Evolutionary conservation across 2,329 filamentous ascomycete species (phyloP).

Genomic region (Neonectria hederae): DNA sequence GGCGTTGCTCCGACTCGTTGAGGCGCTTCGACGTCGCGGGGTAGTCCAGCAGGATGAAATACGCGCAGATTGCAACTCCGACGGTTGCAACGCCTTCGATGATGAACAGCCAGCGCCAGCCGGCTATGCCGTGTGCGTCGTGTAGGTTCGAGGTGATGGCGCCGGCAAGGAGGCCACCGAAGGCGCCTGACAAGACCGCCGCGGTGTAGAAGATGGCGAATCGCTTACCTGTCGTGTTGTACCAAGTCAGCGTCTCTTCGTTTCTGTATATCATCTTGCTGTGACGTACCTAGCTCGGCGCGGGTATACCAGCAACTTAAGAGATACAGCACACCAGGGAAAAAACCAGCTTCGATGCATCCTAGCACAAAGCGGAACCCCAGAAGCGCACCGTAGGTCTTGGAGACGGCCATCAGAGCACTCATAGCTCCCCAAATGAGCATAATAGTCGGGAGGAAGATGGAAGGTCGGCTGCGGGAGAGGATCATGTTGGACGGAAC

Average conservation of each 20-base stretch:
- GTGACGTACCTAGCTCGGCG: slow-evolving; percentile 24
- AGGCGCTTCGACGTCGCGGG: slow-evolving; percentile 18
- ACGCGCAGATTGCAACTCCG: slow-evolving; percentile 13
- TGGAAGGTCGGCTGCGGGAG: slow-evolving; percentile 56
- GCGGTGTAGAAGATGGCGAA: slow-evolving; percentile 33
- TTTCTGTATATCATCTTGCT: not conserved
- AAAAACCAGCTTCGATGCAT: slow-evolving; percentile 61
- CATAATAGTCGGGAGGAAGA: slow-evolving; percentile 61
- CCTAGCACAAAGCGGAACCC: slow-evolving; percentile 58
- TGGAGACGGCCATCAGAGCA: slow-evolving; percentile 59
- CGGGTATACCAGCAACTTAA: slow-evolving; percentile 66
- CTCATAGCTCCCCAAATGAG: slow-evolving; percentile 52
- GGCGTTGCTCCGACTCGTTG: slow-evolving; percentile 7
- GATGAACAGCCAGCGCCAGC: slow-evolving; percentile 30
- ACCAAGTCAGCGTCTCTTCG: not conserved
- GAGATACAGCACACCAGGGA: slow-evolving; percentile 61
- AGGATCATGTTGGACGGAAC: slow-evolving; percentile 64
- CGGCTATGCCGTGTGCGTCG: slow-evolving; percentile 19
- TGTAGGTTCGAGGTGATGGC: slow-evolving; percentile 27
- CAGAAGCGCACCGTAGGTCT: slow-evolving; percentile 58
- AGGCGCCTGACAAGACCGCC: slow-evolving; percentile 21
- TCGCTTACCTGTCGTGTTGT: slow-evolving; percentile 15
- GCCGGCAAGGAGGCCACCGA: slow-evolving; percentile 29
- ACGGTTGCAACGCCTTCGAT: slow-evolving; percentile 24
- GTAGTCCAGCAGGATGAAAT: slow-evolving; percentile 28